These are phyloP conservation scores for Pleurotus djamor DNA, from an alignment of 768 basidiomycete genomes.

Conservation along the genomic window DNA sequence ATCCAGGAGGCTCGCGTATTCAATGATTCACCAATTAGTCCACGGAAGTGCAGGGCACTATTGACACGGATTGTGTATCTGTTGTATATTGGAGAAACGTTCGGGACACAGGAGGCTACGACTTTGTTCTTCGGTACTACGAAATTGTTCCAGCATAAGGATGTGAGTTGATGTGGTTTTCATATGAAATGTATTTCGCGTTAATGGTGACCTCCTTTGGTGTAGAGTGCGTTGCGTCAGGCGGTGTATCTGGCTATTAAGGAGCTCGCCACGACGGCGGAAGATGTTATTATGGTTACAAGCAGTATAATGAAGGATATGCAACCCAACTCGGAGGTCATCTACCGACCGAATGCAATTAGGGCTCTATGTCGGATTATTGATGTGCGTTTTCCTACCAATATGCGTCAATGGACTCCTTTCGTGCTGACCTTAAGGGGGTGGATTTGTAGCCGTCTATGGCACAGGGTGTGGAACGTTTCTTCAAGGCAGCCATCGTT, in stretches of 20 bases:
- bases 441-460: slow-evolving; percentile 76
- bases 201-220: slow-evolving; percentile 4
- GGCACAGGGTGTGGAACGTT: slow-evolving; percentile 97
- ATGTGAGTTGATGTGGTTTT: slow-evolving; percentile 58
- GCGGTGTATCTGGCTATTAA: slow-evolving; percentile 99
- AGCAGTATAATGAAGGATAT: slow-evolving; percentile 99
- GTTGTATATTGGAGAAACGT: slow-evolving; percentile 93
- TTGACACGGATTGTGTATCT: slow-evolving; percentile 97
- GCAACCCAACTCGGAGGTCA: slow-evolving; percentile 98
- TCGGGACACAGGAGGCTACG: slow-evolving; percentile 94
- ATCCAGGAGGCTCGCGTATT: slow-evolving; percentile 98
- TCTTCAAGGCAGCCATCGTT: slow-evolving; percentile 99
- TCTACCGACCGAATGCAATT: slow-evolving; percentile 97
- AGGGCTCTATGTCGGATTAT: slow-evolving; percentile 95
- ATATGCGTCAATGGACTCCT: neutral
- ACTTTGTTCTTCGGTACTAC: slow-evolving; percentile 98
- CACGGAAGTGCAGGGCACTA: slow-evolving; percentile 93
- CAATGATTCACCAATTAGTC: slow-evolving; percentile 99
- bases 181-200: slow-evolving; percentile 1
- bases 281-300: slow-evolving; percentile 99
- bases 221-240: slow-evolving; percentile 89
- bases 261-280: slow-evolving; percentile 91
- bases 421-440: neutral
- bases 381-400: slow-evolving; percentile 64
- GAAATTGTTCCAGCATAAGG: slow-evolving; percentile 98